phyloP scores from a whole-genome alignment of 306 rosid genomes.

The Notholithocarpus densiflorus region DNA sequence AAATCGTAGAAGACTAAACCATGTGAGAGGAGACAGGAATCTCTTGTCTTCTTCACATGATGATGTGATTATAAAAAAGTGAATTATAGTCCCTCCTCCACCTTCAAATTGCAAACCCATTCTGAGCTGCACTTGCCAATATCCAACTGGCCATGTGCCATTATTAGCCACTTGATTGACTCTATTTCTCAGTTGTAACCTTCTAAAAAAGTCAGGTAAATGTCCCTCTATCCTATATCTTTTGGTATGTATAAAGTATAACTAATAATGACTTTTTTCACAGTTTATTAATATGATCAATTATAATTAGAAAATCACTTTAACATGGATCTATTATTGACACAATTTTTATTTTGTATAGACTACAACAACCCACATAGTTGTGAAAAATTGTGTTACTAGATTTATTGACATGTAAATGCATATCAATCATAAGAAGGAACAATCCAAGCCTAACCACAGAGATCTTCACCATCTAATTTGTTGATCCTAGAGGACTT shows the following conservation, averaged over 20 bases:
- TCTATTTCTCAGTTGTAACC: conserved; percentile 16
- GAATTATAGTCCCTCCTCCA: background rate
- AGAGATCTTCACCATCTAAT: too few species aligned
- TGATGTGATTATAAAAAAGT: conserved; percentile 1
- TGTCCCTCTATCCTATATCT: background rate
- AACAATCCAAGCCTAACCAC: too few species aligned
- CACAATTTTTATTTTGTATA: too few species aligned
- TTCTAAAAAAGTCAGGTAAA: background rate
- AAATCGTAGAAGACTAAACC: conserved; percentile 16
- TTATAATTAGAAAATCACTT: too few species aligned
- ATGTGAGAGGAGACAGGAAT: conserved; percentile 39
- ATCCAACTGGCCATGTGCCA: conserved; percentile 53
- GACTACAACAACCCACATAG: too few species aligned
- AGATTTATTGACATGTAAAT: too few species aligned
- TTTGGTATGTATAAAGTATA: too few species aligned
- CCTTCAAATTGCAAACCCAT: background rate
- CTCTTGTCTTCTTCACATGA: conserved; percentile 34
- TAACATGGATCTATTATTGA: too few species aligned
- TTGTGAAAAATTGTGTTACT: too few species aligned
- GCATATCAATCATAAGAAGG: too few species aligned
- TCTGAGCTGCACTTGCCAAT: background rate
- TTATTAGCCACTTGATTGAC: conserved; percentile 16
- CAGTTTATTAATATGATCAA: too few species aligned
- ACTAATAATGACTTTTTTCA: too few species aligned
- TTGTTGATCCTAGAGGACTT: background rate